Base-by-base conservation (phyloP, 768 basidiomycete species). In the Suillus plorans region DNA sequence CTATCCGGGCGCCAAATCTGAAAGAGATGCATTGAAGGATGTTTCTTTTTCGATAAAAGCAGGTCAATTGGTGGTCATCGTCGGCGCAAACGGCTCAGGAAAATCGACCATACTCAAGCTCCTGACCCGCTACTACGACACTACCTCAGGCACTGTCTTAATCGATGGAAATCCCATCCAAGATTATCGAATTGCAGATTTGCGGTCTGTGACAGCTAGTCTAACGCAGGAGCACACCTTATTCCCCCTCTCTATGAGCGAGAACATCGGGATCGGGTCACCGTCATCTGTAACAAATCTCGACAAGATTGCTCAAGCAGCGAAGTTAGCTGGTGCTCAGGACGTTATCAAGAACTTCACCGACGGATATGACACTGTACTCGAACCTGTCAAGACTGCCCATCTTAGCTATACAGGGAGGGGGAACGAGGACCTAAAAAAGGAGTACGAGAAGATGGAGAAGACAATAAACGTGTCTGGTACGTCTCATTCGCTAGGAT, bases 1-100 rank as follows among this genome's bases (percentile, higher is more conserved):
- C 13, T 89, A 89, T 67, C 85, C 86, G 0, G 80, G 78, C 28
- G 75, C 74, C 60, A 67, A 69, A n/a, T 64, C 71, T 20, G 64
- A 69, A 28, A 68, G 62, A 13, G 37, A 65, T 0, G 76, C 73
- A 28, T 64, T 78, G 63, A 60, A 67, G 57, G 25, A 67, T 28
- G 69, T 77, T 4, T 72, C 73, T 5, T 77, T 79, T 56, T 67
- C 68, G 13, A 73, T 79, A 34, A 63, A 67, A 14, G 71, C 72
- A 7, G 78, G 78, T 5, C 73, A 74, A 22, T 68, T 78, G 5
- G 79, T 75, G 3, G 72, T 77, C 53, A 67, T 79, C n/a, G 78
- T 77, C 8, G 78, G 78, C 10, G 50, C 69, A 16, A 77, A 78
- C 22, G 76, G 76, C 28, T 76, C 73, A 25, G 76, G 77, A 8